Base-by-base conservation (phyloP, 257 asterid species). In the Fraxinus cuspidata region DNA sequence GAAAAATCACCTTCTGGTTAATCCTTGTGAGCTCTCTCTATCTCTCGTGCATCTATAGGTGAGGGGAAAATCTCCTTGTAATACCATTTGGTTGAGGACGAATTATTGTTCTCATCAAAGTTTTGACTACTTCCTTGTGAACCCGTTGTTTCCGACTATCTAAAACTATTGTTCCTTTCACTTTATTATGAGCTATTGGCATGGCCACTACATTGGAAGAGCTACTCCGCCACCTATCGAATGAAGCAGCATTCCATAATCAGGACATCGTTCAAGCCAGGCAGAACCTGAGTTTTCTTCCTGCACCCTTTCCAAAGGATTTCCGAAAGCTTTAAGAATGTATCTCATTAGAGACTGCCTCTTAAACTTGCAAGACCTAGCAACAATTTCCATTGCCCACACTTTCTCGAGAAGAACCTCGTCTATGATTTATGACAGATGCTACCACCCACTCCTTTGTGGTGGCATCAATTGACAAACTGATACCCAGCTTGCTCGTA, bases 61-160 rank as follows among this genome's bases (percentile, higher is more conserved):
- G 89, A 96, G 0, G 97, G 97, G 73, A 94, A 91, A 18, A 92
- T 92, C 75, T 94, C 98, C 88, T 83, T 90, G 0, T 18, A 60
- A 32, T 68, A 27, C 72, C 35, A 13, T 42, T 86, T 77, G 11
- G 58, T 60, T 15, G 88, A 85, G 3, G 79, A 79, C 0, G 89
- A 87, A 74, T 64, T 73, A 1, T 80, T 85, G 5, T 72, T 75
- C 5, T 83, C 85, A 15, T 74, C 81, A 23, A 83, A 81, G 0
- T 64, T 67, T 5, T 21, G 78, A 68, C 76, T 80, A 40, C 89
- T 82, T 0, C 28, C 28, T 27, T 27, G 28, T 0, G 28, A 27
- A 27, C 28, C 1, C 28, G 28, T 27, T 27, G 28, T 81, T 86
- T 21, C 47, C 78, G 85, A 27, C 28, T 27, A 27, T 27, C 1